A percentile compares a stretch with the other conserved stretches of the same genome.
Conservation (phyloP, 2,329 filamentous ascomycete species). For the Apiospora sp. region DNA sequence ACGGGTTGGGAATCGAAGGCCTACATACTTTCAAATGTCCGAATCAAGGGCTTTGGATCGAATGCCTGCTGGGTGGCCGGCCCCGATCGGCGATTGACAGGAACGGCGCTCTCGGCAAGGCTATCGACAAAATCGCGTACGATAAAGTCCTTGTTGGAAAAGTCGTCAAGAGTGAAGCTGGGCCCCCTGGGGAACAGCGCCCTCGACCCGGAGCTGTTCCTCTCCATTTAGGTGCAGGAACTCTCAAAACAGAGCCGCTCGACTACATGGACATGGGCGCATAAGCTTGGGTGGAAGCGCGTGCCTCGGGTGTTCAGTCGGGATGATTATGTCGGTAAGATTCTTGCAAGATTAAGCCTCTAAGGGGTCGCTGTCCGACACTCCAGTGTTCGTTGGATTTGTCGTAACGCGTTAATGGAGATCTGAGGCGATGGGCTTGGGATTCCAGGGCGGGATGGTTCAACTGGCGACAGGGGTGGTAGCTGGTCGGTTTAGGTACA, state of each 20-base stretch:
- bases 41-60: slow-evolving; percentile 95
- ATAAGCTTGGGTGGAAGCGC: not conserved
- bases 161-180: slow-evolving; percentile 87
- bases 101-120: slow-evolving; percentile 84
- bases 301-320: not conserved
- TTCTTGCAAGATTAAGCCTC: not conserved
- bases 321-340: not conserved
- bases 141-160: slow-evolving; percentile 91
- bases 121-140: slow-evolving; percentile 97
- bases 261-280: slow-evolving; percentile 33
- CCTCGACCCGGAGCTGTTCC: slow-evolving; percentile 59
- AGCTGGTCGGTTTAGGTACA: not conserved
- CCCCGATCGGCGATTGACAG: slow-evolving; percentile 81
- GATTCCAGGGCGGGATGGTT: slow-evolving; percentile 2
- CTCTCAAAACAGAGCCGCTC: slow-evolving; percentile 30
- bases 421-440: not conserved
- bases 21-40: slow-evolving; percentile 81
- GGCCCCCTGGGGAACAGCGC: slow-evolving; percentile 80
- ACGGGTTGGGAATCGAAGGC: slow-evolving; percentile 22
- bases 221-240: slow-evolving; percentile 47
- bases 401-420: not conserved
- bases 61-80: slow-evolving; percentile 69
- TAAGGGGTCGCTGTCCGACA: not conserved
- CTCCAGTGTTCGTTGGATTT: not conserved
- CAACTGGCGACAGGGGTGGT: not conserved